Evolutionary conservation across 768 basidiomycete species (phyloP), one percentile per base, ranked within the genome.

Genomic region (Phlebiopsis gigantea): DNA sequence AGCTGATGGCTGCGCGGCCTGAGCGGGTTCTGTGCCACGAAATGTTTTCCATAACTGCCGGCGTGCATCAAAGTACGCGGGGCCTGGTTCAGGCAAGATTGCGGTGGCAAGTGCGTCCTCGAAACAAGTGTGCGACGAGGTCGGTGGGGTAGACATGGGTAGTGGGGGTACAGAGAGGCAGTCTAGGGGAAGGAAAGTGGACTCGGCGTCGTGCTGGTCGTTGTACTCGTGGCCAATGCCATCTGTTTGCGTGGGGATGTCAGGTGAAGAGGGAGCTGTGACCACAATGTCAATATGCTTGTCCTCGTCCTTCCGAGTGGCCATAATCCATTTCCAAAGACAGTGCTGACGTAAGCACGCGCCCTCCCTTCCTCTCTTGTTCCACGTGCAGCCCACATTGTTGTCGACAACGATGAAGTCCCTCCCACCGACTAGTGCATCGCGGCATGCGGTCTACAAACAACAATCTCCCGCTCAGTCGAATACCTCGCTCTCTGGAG

Each of bases 401-500:
- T 61, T 58, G 57, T 55, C 59, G 44, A 59, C 62, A 46, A 56
- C 57, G 46, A 58, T 61, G 57, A 48, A 51, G 53, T 19, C 54
- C 42, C 29, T 29, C 41, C 34, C 30, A 42, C 59, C 58, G 62
- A 63, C 67, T 60, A 62, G 70, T 57, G 62, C 71, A 57, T 62
- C 72, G 58, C 65, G 71, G 57, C 48, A 50, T 15, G 51, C 49
- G 55, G 67, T 71, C 62, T 73, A 65, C 62, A 62, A 57, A 42
- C 60, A 60, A 39, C 57, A 54, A 65, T 86, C 75, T 64, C 79
- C 72, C 1, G 76, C 81, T n/a, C 85, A 86, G 61, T 90, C 88
- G 4, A 82, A 78, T 8, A 88, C 85, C n/a, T 90, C 89, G 17
- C 76, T 90, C 60, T 90, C 88, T 30, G 88, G 88, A 71, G 82